These are phyloP conservation scores for Neckera pumila DNA, from an alignment of 225 moss, liverwort and hornwort genomes.

Conservation along the genomic window DNA sequence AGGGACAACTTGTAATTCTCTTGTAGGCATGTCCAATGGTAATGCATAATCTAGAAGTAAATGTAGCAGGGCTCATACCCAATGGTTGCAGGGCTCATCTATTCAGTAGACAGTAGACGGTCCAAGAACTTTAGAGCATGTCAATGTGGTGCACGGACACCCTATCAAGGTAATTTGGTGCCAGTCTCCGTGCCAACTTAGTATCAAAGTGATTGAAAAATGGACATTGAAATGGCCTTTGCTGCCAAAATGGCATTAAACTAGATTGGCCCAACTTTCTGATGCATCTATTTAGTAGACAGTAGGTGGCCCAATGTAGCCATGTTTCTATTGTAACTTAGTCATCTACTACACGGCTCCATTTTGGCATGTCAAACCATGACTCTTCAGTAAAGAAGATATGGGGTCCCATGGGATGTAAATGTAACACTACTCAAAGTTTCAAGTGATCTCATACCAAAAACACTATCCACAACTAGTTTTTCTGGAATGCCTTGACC, in stretches of 20 bases:
- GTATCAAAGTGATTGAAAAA: too few relatives aligned
- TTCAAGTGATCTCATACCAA: neutral
- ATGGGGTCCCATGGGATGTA: neutral
- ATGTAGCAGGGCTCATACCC: neutral
- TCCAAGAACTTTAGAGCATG: too few relatives aligned
- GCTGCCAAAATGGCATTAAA: too few relatives aligned
- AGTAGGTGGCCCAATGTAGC: too few relatives aligned
- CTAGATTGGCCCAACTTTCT: too few relatives aligned
- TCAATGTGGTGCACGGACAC: too few relatives aligned
- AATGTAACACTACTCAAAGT: neutral
- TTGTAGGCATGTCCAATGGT: slow-evolving; percentile 60
- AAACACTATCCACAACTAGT: too few relatives aligned
- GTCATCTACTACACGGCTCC: neutral
- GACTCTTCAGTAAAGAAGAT: neutral
- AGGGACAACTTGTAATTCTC: slow-evolving; percentile 53
- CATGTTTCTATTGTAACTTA: neutral
- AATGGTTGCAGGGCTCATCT: neutral
- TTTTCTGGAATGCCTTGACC: too few relatives aligned
- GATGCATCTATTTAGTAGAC: too few relatives aligned
- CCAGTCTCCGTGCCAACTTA: too few relatives aligned
- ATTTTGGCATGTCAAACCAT: neutral
- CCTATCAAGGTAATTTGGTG: too few relatives aligned
- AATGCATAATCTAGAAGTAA: slow-evolving; percentile 50
- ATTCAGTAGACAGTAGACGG: neutral
- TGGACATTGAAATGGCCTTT: too few relatives aligned